Evolutionary conservation across 345 rosid genomes (phyloP).

Genomic region (Euphorbia pulcherrima): DNA sequence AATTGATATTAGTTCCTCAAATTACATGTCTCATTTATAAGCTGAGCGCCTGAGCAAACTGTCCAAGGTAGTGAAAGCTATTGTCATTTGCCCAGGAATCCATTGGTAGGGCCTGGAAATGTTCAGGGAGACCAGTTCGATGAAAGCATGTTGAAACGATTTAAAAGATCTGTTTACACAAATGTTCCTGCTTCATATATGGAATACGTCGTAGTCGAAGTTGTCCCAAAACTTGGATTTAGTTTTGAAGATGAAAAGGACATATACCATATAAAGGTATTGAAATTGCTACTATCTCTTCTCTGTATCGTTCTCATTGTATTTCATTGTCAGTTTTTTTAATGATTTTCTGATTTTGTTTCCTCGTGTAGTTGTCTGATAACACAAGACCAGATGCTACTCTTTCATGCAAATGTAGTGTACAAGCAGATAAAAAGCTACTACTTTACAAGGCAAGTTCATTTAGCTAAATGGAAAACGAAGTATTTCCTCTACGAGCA

Average conservation of each 20-base stretch:
- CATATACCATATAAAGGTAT: slow-evolving; percentile 51
- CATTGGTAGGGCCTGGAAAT: slow-evolving; percentile 13
- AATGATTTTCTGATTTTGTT: background rate
- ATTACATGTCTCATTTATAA: background rate
- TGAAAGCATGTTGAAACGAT: slow-evolving; percentile 27
- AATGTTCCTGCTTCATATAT: slow-evolving; percentile 39
- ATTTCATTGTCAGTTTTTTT: slow-evolving; percentile 5
- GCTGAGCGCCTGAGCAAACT: background rate
- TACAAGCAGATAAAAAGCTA: slow-evolving; percentile 43
- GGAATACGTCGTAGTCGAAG: slow-evolving; percentile 31
- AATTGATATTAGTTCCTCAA: background rate
- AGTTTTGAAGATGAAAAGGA: slow-evolving; percentile 40
- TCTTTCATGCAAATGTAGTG: slow-evolving; percentile 50
- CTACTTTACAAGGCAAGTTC: slow-evolving; percentile 53
- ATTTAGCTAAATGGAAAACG: background rate
- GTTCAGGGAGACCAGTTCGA: slow-evolving; percentile 18
- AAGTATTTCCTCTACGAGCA: background rate
- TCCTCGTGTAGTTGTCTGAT: slow-evolving; percentile 39
- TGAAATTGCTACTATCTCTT: background rate
- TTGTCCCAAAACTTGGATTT: slow-evolving; percentile 37
- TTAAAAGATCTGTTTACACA: slow-evolving; percentile 34
- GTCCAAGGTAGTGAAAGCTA: background rate
- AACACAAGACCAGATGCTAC: slow-evolving; percentile 22
- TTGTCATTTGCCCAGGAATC: slow-evolving; percentile 24
- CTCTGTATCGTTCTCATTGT: background rate